Base-by-base conservation (phyloP, 345 rosid genomes). In the Lepidium africanum region DNA sequence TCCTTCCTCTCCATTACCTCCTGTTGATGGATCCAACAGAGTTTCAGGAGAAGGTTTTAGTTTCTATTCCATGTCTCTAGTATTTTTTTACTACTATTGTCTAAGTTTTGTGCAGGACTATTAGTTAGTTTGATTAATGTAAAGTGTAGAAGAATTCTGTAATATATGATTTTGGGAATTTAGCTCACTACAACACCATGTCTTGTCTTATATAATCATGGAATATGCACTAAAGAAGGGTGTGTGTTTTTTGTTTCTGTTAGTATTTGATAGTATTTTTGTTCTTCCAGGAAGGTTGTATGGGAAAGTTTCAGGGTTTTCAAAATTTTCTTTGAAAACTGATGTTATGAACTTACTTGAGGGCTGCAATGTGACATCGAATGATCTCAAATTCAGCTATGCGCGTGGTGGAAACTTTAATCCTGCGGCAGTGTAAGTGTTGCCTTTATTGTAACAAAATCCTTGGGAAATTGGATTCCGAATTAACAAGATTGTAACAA, bases 321-420 rank as follows among this genome's bases (percentile, higher is more conserved):
- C 81, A 3, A 87, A 45, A 60, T 61, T 66, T 56, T 79, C 90
- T 9, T 33, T 87, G 87, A 89, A 75, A 81, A 81, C 75, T 14
- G 98, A 92, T 74, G 40, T 89, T 59, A 51, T 89, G 63, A 81
- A 70, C 74, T 11, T 87, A 74, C 83, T 92, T 5, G 89, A 83
- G 12, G 92, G 84, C 25, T 76, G 78, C 75, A 74, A 78, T 15
- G 78, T 92, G 80, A 80, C 78, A 38, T 57, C 55, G 0, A 82
- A 82, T 52, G 94, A 89, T 61, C 72, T 92, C 59, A 92, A 78
- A 72, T 68, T 87, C 71, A 55, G 42, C 84, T 87, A 87, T 72
- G 59, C 30, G 14, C 78, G 73, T 47, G 75, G 35, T 62, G 80
- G 74, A 23, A 30, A 13, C 72, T 80, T 72, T 59, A 8, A 27